Evolutionary conservation across 2,329 filamentous ascomycete species (phyloP), one percentile per base, ranked within the genome.

Genomic region (Shiraia bambusicola): DNA sequence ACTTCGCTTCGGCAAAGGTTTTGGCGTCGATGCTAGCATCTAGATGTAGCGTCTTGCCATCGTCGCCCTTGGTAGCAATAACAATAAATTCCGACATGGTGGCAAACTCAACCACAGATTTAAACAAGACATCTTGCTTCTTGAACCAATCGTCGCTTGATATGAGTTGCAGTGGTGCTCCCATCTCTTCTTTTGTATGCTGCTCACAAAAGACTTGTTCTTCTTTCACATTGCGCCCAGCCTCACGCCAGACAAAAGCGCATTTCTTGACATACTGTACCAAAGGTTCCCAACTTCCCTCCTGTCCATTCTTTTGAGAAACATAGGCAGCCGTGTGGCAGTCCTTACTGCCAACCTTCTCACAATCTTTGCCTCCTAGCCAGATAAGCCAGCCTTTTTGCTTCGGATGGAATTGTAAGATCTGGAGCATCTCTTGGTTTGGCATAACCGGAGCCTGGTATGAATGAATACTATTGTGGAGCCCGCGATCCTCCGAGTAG

Each of bases 41-140:
- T 25, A 92, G 85, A 47, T 83, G 83, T 45, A 96, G 74, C 2
- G 81, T 86, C 28, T 84, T 75, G 40, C 81, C 75, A 27, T 87
- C 82, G 45, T 85, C 78, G 47, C 80, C 65, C 47, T 78, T 79
- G 5, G 85, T 84, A 2, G 91, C 91, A 35, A 95, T 86, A 28
- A 98, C 82, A 59, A 98, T 93, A 67, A 95, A 98, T 65, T 98
- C 93, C 28, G 87, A 85, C 92, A 96, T 97, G 4, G 87, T 94
- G 2, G 90, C 92, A 69, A 95, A 97, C 54, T 86, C 85, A 55
- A 86, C 82, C 29, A 95, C 86, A 45, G 91, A 79, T 16, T 80
- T 76, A 63, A 86, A 83, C 44, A 82, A 77, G 15, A 81, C 73
- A 11, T 74, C 73, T 55, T 83, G 78, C 49, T 82, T 77, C 37